Conservation (phyloP, 257 asterid genomes). For the Jacaranda copaia region DNA sequence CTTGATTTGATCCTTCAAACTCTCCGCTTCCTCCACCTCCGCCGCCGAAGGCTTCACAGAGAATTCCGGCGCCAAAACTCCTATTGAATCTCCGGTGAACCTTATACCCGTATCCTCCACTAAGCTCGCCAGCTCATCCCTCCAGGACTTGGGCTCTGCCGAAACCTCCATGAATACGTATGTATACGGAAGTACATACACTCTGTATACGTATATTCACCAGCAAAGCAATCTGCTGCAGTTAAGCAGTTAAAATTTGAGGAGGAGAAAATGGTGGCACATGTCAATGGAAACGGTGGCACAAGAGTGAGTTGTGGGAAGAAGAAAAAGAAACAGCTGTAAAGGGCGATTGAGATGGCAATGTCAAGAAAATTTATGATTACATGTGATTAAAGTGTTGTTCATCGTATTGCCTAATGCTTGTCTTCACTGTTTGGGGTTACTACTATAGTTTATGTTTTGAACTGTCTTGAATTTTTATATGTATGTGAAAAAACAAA, state of each 20-base stretch:
- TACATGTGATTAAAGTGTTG: neutral
- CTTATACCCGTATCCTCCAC: constrained; percentile 70
- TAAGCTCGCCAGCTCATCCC: constrained; percentile 78
- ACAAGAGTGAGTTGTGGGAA: neutral
- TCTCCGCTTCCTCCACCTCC: constrained; percentile 56
- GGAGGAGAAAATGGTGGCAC: constrained; percentile 7
- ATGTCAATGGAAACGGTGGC: constrained; percentile 29
- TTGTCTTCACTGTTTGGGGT: constrained; percentile 12
- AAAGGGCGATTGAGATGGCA: constrained; percentile 26
- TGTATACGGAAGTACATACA: constrained; percentile 18
- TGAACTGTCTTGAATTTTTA: too few species aligned
- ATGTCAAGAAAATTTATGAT: neutral
- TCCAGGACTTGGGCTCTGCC: constrained; percentile 67
- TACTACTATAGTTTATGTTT: neutral
- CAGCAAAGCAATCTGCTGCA: neutral
- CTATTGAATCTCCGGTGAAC: constrained; percentile 51
- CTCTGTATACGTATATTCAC: constrained; percentile 4
- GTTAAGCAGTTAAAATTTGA: neutral
- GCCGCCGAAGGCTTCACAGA: constrained; percentile 39
- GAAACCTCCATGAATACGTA: constrained; percentile 59
- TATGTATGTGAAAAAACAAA: too few species aligned
- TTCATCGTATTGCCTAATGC: neutral
- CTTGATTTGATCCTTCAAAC: constrained; percentile 78
- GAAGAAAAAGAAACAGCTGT: constrained; percentile 36
- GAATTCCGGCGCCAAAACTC: constrained; percentile 43